Evolutionary conservation across 2,329 filamentous ascomycete genomes (phyloP).

Genomic region (Monosporascus sp.): DNA sequence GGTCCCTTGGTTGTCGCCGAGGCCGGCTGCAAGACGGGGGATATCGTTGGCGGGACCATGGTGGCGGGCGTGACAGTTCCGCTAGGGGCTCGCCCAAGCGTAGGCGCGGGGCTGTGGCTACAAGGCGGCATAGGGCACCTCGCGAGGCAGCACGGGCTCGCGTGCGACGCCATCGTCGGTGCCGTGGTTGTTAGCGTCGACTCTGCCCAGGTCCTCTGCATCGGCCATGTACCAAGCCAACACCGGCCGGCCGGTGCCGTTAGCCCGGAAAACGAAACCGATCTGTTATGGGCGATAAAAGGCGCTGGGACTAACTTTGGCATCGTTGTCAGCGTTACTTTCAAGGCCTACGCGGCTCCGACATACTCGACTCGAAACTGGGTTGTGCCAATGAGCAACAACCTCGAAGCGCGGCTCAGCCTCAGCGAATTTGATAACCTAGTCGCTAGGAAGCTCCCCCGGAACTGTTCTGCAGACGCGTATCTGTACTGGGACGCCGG

Average conservation of each 20-base stretch:
- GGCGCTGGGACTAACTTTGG: slow-evolving; percentile 57
- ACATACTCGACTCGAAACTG: slow-evolving; percentile 36
- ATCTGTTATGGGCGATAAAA: slow-evolving; percentile 52
- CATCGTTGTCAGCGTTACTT: slow-evolving; percentile 48
- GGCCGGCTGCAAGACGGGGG: slow-evolving; percentile 50
- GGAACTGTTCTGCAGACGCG: slow-evolving; percentile 44
- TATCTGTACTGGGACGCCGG: slow-evolving; percentile 48
- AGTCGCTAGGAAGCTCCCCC: slow-evolving; percentile 34
- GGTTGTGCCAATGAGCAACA: slow-evolving; percentile 29
- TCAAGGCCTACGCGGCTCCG: slow-evolving; percentile 40
- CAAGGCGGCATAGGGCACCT: slow-evolving; percentile 62
- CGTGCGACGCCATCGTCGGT: slow-evolving; percentile 56
- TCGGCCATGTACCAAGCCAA: slow-evolving; percentile 46
- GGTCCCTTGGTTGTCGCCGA: slow-evolving; percentile 41
- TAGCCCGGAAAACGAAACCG: slow-evolving; percentile 40
- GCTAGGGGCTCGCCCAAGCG: slow-evolving; percentile 56
- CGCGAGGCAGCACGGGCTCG: slow-evolving; percentile 48
- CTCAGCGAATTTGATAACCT: slow-evolving; percentile 35
- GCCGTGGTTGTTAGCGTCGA: slow-evolving; percentile 50
- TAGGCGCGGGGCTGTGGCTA: slow-evolving; percentile 58
- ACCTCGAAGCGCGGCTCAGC: slow-evolving; percentile 24
- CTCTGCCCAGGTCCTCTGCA: slow-evolving; percentile 39
- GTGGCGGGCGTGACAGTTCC: slow-evolving; percentile 48
- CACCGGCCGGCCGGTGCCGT: slow-evolving; percentile 35
- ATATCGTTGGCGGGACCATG: slow-evolving; percentile 46